These are phyloP conservation scores for Tylopilus cervinicoccineus DNA, from an alignment of 768 basidiomycete species.

Conservation along the genomic window DNA sequence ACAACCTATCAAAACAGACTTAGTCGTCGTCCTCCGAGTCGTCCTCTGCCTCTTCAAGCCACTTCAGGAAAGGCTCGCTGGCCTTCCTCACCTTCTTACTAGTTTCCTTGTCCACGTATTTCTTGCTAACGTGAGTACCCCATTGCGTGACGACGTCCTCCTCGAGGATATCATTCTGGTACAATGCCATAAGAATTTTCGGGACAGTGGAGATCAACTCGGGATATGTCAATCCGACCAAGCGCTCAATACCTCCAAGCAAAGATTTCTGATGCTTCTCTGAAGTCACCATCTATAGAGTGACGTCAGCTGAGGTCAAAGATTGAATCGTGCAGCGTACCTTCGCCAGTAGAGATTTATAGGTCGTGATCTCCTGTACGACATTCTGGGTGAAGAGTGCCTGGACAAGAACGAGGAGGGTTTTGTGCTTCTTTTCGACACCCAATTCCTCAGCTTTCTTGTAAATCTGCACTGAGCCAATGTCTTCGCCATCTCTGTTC, in stretches of 20 bases:
- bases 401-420: conserved; percentile 77
- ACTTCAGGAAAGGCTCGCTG: conserved; percentile 94
- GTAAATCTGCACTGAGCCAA: conserved; percentile 60
- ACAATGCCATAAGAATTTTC: conserved; percentile 91
- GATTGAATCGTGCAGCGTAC: conserved; percentile 23
- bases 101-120: conserved; percentile 92
- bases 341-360: conserved; percentile 71
- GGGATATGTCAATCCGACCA: conserved; percentile 71
- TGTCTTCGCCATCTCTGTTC: conserved; percentile 39
- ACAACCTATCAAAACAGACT: neutral
- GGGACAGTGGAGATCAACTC: conserved; percentile 71
- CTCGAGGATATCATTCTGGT: conserved; percentile 88
- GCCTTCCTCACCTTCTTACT: conserved; percentile 96
- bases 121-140: conserved; percentile 96
- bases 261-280: conserved; percentile 97
- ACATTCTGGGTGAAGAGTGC: conserved; percentile 77
- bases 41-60: conserved; percentile 87
- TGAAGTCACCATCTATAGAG: conserved; percentile 69
- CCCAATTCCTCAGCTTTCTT: conserved; percentile 89
- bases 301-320: conserved; percentile 2
- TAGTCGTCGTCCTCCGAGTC: conserved; percentile 40
- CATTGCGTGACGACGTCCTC: conserved; percentile 88
- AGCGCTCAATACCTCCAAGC: conserved; percentile 88
- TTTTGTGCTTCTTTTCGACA: conserved; percentile 94
- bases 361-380: conserved; percentile 57